A percentile compares a stretch with the other conserved stretches of the same genome.
phyloP scores from a whole-genome alignment of 2,329 filamentous ascomycete genomes.

The Chaetothyriales sp. region DNA sequence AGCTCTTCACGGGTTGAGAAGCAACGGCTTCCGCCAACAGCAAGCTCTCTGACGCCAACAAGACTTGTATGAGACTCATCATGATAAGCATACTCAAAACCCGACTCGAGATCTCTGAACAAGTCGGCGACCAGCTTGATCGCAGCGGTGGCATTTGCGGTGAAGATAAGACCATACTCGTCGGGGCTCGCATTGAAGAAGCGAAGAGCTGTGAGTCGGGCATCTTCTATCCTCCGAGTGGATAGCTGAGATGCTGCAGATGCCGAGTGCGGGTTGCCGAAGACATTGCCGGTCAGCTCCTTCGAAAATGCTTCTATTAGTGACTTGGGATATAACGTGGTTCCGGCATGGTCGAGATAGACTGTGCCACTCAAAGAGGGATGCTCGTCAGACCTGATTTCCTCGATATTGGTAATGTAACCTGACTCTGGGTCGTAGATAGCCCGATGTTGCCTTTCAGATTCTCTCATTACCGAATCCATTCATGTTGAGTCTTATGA shows the following conservation, averaged over 20 bases:
- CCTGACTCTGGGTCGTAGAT: slow-evolving; percentile 13
- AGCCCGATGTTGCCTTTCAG: not conserved
- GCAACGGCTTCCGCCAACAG: slow-evolving; percentile 47
- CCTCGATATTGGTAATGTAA: slow-evolving; percentile 34
- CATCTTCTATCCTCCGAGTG: slow-evolving; percentile 60
- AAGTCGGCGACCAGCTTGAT: slow-evolving; percentile 77
- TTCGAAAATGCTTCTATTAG: slow-evolving; percentile 63
- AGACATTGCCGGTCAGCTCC: slow-evolving; percentile 67
- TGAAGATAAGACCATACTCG: slow-evolving; percentile 78
- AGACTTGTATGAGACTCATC: slow-evolving; percentile 74
- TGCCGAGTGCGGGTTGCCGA: slow-evolving; percentile 84
- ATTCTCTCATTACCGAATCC: not conserved
- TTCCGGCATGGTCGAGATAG: slow-evolving; percentile 92
- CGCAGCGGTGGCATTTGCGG: slow-evolving; percentile 80
- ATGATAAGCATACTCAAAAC: slow-evolving; percentile 76
- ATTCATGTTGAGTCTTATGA: not conserved
- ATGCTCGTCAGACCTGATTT: slow-evolving; percentile 35
- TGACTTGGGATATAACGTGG: slow-evolving; percentile 69
- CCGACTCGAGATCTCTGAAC: slow-evolving; percentile 52
- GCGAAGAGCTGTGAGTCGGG: slow-evolving; percentile 54
- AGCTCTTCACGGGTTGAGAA: slow-evolving; percentile 31
- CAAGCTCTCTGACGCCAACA: slow-evolving; percentile 64
- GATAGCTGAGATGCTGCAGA: slow-evolving; percentile 69
- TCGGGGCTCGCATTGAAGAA: slow-evolving; percentile 73
- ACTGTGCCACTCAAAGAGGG: slow-evolving; percentile 43